Percentiles rank a stretch among this genome's conserved stretches.
These are phyloP conservation scores for Epichloe sylvatica DNA, from an alignment of 2,329 filamentous ascomycete species.

Conservation along the genomic window DNA sequence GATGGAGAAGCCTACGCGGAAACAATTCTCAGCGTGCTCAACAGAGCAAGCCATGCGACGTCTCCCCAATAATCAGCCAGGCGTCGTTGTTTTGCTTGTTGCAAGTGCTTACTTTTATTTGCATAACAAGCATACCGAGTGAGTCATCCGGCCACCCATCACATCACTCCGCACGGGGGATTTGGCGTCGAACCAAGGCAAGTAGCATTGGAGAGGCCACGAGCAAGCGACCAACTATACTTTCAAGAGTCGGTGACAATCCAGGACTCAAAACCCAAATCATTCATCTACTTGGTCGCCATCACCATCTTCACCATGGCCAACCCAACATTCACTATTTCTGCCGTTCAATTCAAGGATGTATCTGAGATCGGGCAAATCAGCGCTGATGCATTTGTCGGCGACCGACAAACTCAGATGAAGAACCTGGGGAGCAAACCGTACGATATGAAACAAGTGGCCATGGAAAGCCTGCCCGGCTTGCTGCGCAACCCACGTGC, in stretches of 20 bases:
- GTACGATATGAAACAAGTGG: conserved; percentile 15
- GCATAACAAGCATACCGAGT: background rate
- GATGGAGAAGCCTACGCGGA: conserved; percentile 17
- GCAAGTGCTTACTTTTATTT: too few relatives aligned
- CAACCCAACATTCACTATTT: conserved; percentile 10
- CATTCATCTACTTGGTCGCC: too few relatives aligned
- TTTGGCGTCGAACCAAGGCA: too few relatives aligned
- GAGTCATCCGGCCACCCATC: conserved; percentile 1
- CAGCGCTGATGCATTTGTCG: conserved; percentile 16
- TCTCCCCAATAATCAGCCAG: background rate
- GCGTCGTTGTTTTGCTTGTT: too few relatives aligned
- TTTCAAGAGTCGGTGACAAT: too few relatives aligned
- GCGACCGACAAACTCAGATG: conserved; percentile 23
- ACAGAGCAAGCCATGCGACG: conserved; percentile 10
- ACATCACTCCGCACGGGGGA: too few relatives aligned
- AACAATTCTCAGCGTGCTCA: conserved; percentile 15
- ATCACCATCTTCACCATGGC: conserved; percentile 7
- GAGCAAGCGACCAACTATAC: too few relatives aligned
- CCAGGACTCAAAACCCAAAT: too few relatives aligned
- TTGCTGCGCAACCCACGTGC: conserved; percentile 12
- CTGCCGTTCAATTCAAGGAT: conserved; percentile 13
- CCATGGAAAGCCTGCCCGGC: conserved; percentile 11
- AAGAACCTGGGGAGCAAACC: conserved; percentile 18
- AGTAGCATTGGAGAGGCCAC: too few relatives aligned
- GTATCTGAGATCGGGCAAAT: conserved; percentile 17